Base-by-base conservation (phyloP, 495 filamentous ascomycete species). In the Daldinia concentrica region DNA sequence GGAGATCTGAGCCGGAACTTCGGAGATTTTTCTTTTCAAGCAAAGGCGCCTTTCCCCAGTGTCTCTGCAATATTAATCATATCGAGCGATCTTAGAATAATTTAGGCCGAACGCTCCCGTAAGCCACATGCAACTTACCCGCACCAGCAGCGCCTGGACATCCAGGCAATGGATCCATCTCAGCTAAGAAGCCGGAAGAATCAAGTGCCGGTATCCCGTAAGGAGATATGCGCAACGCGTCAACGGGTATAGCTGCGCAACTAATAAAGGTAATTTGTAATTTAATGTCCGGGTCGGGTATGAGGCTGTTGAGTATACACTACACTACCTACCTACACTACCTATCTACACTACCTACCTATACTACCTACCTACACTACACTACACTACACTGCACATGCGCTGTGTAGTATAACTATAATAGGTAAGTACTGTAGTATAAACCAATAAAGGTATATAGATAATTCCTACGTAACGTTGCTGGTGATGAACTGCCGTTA, bases 21-120 rank as follows among this genome's bases (percentile, higher is more conserved):
- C 71, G 66, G 71, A 73, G 71, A 73, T 63, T 73, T 73, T 68
- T 72, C 36, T 60, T 50, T 26, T 58, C 36, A 26, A 45, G 58
- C 51, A 39, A 64, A 55, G 65, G 62, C 45, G 66, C 51, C 48
- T 66, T 62, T 66, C 66, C 66, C 58, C 58, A 66, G 27, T 55
- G 43, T 65, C 48, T 65, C 34, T 58, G 29, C 43, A 58, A 57
- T 30, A 62, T 8, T 37, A 24, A 50, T 50, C 62, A 43, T 26
- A 57, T 19, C 30, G 27, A 32, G 29, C 30, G 50, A 65, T 71
- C 68, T 70, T 19, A 66, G n/a, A 62, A 37, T 30, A 68, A 68
- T 64, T 68, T 68, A 62, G 61, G 65, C 65, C 59, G 65, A 73
- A 58, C 57, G 30, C 52, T 66, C 62, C 65, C 64, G 57, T 54